phyloP scores from a whole-genome alignment of 2,329 filamentous ascomycete species.

The Fusarium proliferatum region DNA sequence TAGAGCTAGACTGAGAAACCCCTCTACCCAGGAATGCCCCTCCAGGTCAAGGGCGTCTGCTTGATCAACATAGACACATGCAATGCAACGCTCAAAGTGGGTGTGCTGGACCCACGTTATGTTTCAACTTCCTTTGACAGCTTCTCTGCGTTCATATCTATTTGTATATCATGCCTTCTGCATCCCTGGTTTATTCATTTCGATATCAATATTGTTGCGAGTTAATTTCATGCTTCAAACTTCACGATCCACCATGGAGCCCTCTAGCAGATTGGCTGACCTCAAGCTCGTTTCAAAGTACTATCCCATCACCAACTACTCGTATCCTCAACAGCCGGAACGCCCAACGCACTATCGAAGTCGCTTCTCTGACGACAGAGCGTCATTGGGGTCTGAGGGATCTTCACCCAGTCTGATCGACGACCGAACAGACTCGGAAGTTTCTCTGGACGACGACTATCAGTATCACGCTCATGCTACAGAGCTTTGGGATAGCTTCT shows the following conservation, averaged over 20 bases:
- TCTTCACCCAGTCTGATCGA: conserved; percentile 63
- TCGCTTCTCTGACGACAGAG: conserved; percentile 48
- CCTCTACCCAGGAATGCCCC: conserved; percentile 46
- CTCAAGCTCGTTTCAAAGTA: conserved; percentile 55
- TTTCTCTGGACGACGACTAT: conserved; percentile 62
- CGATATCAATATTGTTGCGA: conserved; percentile 37
- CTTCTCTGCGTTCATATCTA: conserved; percentile 33
- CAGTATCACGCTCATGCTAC: conserved; percentile 58
- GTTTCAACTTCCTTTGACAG: conserved; percentile 42
- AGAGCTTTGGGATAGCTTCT: conserved; percentile 65
- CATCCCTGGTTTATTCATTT: conserved; percentile 42
- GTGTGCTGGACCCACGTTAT: conserved; percentile 41
- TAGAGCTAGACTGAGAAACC: conserved; percentile 29
- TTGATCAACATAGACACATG: conserved; percentile 33
- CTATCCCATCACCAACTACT: conserved; percentile 55
- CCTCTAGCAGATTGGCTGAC: conserved; percentile 51
- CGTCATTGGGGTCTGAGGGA: conserved; percentile 58
- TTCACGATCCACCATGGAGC: conserved; percentile 50
- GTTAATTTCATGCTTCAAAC: conserved; percentile 36
- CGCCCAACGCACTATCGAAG: conserved; percentile 33
- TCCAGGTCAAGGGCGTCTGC: conserved; percentile 41
- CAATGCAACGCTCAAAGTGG: conserved; percentile 33
- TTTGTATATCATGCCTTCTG: conserved; percentile 47
- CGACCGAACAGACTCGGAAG: conserved; percentile 62
- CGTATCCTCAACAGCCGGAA: conserved; percentile 50